Base-by-base conservation (phyloP, 2,329 filamentous ascomycete species). In the Nigrograna mackinnonii region DNA sequence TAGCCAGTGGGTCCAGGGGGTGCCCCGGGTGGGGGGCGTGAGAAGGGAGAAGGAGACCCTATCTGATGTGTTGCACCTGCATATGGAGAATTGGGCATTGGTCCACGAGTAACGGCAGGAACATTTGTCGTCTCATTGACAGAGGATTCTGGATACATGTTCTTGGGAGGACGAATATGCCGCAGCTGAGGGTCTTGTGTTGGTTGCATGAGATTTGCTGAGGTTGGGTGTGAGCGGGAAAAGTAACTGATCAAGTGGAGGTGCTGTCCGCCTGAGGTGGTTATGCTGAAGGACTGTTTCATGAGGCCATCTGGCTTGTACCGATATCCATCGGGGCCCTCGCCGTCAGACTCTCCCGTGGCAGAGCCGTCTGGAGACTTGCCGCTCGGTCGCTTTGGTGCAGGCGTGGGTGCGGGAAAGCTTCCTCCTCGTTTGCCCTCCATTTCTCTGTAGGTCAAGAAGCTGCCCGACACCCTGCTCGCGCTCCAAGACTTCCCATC, bases 221-320 rank as follows among this genome's bases (percentile, higher is more conserved):
- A 79, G 22, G 83, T 82, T 3, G 87, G 83, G 44, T 89, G 84
- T 20, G 89, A 88, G 42, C 91, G 82, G 3, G 91, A 87, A 70
- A 91, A 97, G 74, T 99, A 99, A 58, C 92, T 96, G 72, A 99
- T 99, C 38, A 99, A 80, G 72, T 99, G 94, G 2, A 99, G 83
- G 66, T 97, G 94, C 60, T 96, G 91, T 52, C 90, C 83, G 26
- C 79, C 85, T 2, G 88, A 90, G 1, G 94, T 97, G 17, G 91
- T 96, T 72, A 99, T 97, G 73, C 92, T 97, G 78, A 97, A 99
- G 0, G 94, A 97, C 72, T 99, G 94, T 80, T 99, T 99, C 91
- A 97, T 96, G 4, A 99, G 80, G 1, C 94, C 94, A 60, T 99
- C 94, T 7, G 89, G 77, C 96, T 99, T 41, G 76, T 78, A 60